A percentile compares a stretch with the other conserved stretches of the same genome.
Conservation (phyloP, 2,329 filamentous ascomycete genomes). For the Elsinoe ampelina region DNA sequence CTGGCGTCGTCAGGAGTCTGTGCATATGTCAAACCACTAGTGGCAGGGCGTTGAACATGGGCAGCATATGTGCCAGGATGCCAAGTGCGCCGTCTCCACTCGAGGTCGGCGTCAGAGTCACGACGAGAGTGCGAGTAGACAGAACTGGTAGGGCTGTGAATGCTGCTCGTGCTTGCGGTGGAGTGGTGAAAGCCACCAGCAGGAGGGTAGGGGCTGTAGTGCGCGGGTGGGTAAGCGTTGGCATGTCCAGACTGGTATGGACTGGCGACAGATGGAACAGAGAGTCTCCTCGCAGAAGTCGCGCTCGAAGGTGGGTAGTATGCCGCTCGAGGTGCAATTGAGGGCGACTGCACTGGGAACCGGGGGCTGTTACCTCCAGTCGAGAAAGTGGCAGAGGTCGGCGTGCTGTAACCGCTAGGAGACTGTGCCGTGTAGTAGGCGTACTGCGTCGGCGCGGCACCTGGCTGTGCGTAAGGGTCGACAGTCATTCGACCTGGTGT, state of each 20-base stretch:
- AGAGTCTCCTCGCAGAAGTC: constrained; percentile 64
- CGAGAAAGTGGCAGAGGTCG: constrained; percentile 74
- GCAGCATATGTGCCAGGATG: constrained; percentile 65
- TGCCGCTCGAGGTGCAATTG: constrained; percentile 37
- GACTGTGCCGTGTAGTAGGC: constrained; percentile 57
- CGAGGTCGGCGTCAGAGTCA: constrained; percentile 63
- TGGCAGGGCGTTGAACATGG: constrained; percentile 52
- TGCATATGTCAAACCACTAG: constrained; percentile 66
- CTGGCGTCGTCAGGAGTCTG: constrained; percentile 58
- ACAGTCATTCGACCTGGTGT: constrained; percentile 53
- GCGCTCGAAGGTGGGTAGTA: constrained; percentile 36
- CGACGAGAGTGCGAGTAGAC: constrained; percentile 54
- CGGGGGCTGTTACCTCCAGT: constrained; percentile 67
- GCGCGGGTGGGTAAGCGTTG: constrained; percentile 47
- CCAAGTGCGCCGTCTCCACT: constrained; percentile 80
- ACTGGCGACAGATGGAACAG: constrained; percentile 66
- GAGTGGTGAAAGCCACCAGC: constrained; percentile 25
- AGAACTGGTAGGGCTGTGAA: constrained; percentile 58
- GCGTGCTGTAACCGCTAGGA: constrained; percentile 68
- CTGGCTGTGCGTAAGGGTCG: constrained; percentile 55
- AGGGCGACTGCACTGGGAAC: constrained; percentile 66
- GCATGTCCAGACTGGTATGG: constrained; percentile 58
- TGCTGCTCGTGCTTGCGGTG: constrained; percentile 46
- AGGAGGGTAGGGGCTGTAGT: constrained; percentile 46
- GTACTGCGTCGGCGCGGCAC: constrained; percentile 53